These are phyloP conservation scores for Aureobasidium lini DNA, from an alignment of 2,329 filamentous ascomycete genomes.

Conservation along the genomic window DNA sequence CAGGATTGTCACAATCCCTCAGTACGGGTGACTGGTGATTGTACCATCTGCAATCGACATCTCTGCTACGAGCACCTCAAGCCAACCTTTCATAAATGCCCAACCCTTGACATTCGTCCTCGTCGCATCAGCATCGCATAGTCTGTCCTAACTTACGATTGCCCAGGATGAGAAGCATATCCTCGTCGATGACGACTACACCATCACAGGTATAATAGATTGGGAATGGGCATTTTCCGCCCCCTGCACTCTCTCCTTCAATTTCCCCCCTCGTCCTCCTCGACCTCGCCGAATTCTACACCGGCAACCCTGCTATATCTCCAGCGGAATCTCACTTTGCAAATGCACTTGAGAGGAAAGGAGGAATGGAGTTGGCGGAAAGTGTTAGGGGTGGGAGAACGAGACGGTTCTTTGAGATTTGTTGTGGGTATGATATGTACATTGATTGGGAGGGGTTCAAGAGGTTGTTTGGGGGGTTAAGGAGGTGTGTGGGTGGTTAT, in stretches of 20 bases:
- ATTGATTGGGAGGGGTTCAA: background rate
- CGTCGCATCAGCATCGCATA: too few relatives aligned
- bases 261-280: background rate
- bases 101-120: background rate
- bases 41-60: background rate
- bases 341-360: background rate
- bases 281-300: background rate
- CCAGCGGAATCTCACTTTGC: background rate
- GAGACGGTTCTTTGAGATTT: background rate
- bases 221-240: background rate
- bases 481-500: background rate
- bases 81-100: background rate
- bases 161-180: background rate
- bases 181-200: background rate
- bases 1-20: background rate
- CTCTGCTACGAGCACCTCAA: background rate
- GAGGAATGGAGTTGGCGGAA: background rate
- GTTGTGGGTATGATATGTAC: background rate
- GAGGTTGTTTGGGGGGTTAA: background rate
- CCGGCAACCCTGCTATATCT: background rate
- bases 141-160: too few relatives aligned
- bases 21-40: background rate
- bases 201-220: background rate
- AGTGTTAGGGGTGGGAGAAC: background rate
- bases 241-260: background rate